Evolutionary conservation across 2,329 filamentous ascomycete genomes (phyloP).

Genomic region (Pseudodiploospora longispora): DNA sequence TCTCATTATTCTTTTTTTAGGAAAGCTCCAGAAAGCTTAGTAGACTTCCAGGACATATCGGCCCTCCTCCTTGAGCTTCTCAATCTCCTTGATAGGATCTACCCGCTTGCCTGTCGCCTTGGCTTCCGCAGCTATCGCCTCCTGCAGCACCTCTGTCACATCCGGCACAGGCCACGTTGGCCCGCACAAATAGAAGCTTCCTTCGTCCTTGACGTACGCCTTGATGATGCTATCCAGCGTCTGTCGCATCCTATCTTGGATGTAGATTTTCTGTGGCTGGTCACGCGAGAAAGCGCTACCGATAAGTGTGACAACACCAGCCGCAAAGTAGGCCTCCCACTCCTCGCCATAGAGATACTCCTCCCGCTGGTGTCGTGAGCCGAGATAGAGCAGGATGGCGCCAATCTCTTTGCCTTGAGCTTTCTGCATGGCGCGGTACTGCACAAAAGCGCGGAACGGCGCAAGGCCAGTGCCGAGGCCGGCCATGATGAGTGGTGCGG

Average conservation of each 20-base stretch:
- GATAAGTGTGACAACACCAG: constrained; percentile 88
- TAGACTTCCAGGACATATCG: constrained; percentile 97
- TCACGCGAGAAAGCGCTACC: constrained; percentile 93
- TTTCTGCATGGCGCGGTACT: constrained; percentile 97
- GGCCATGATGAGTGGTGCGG: constrained; percentile 95
- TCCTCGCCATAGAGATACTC: constrained; percentile 99
- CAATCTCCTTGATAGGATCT: constrained; percentile 83
- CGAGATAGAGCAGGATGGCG: constrained; percentile 89
- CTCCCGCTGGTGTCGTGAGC: constrained; percentile 92
- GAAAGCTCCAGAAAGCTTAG: constrained; percentile 35
- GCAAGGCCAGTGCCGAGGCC: constrained; percentile 96
- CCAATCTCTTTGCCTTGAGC: constrained; percentile 95
- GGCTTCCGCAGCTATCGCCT: constrained; percentile 75
- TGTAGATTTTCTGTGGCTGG: constrained; percentile 98
- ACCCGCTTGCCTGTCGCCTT: constrained; percentile 68
- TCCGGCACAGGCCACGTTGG: constrained; percentile 98
- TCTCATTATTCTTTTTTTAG: no score
- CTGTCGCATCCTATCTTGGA: constrained; percentile 95
- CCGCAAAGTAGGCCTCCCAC: constrained; percentile 96
- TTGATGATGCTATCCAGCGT: constrained; percentile 72
- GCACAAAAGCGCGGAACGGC: constrained; percentile 97
- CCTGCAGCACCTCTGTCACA: constrained; percentile 86
- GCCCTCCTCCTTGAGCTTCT: constrained; percentile 89
- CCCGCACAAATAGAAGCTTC: constrained; percentile 93
- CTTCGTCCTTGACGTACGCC: constrained; percentile 80